Base-by-base conservation (phyloP, 2,329 filamentous ascomycete genomes). In the Aspergillus sp. region DNA sequence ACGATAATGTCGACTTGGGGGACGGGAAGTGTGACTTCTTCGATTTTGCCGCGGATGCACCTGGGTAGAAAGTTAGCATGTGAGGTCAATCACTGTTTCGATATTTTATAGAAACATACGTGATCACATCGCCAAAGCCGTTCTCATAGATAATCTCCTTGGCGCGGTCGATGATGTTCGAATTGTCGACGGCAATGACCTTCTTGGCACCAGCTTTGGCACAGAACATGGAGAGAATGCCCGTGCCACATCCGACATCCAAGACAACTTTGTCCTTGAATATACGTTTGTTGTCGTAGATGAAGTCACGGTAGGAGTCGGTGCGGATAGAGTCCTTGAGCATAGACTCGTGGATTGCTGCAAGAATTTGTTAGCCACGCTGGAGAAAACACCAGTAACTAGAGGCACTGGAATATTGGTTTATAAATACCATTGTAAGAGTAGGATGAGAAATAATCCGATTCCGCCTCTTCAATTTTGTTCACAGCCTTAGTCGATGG, bases 271-370 rank as follows among this genome's bases (percentile, higher is more conserved):
- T 95, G 59, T 82, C 86, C 30, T 82, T 81, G 68, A 96, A 95
- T 3, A 95, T 72, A 54, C 88, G 75, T 67, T 94, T 93, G 72
- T 96, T 88, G 55, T 83, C 81, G 71, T 96, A 95, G 60, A 96
- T 89, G 64, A 96, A 95, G 69, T 97, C 89, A 41, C 90, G 82
- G 69, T 97, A 97, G 3, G 88, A 85, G 59, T 95, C 86, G 7
- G 90, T 97, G 44, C 90, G 85, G 36, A 95, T 77, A 0, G 80
- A 76, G 61, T 97, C 90, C 65, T 95, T 94, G 52, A 97, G 78
- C 90, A 97, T 97, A 5, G 86, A 89, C 63, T 95, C 88, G 65
- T 97, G 90, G 47, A 97, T 96, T 48, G 88, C 87, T 86, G 62
- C n/a, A 12, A 48, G 55, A 29, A 27, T 41, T 9, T 38, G 28